Conservation (phyloP, 2,329 filamentous ascomycete species). For the Xylariaceae sp. region DNA sequence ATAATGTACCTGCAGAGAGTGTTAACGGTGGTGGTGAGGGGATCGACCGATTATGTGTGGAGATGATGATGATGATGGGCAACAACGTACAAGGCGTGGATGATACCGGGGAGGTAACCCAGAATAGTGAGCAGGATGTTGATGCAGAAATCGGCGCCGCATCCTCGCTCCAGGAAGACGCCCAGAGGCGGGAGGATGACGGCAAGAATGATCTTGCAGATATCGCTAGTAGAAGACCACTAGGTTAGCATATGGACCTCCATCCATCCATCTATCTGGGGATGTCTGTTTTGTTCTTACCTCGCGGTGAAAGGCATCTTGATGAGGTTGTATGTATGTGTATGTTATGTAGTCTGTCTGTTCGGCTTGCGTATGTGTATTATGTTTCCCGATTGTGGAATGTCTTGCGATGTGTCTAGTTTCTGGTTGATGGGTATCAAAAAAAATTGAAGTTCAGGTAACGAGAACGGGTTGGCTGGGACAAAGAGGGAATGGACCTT, state of each 20-base stretch:
- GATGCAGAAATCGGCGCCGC: constrained; percentile 75
- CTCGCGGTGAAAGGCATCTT: constrained; percentile 63
- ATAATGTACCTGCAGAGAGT: constrained; percentile 66
- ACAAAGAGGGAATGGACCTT: not conserved
- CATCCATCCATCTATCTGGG: no score
- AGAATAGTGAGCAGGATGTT: constrained; percentile 76
- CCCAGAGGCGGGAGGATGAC: constrained; percentile 77
- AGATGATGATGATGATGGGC: constrained; percentile 16
- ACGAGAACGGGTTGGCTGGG: not conserved
- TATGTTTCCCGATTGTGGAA: no score
- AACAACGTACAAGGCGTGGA: constrained; percentile 71
- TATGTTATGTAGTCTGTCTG: not conserved
- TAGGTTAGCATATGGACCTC: constrained; percentile 1
- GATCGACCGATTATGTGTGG: no score
- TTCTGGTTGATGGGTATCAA: not conserved
- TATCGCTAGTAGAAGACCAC: constrained; percentile 44
- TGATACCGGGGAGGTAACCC: constrained; percentile 73
- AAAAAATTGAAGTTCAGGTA: not conserved
- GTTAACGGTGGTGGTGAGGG: no score
- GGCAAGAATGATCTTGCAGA: constrained; percentile 74
- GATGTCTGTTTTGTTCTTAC: constrained; percentile 48
- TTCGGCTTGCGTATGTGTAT: not conserved
- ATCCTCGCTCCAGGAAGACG: constrained; percentile 82
- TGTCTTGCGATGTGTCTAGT: not conserved
- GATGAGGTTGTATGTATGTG: constrained; percentile 17